Conservation (phyloP, 2,329 filamentous ascomycete genomes). For the Talaromyces funiculosus region DNA sequence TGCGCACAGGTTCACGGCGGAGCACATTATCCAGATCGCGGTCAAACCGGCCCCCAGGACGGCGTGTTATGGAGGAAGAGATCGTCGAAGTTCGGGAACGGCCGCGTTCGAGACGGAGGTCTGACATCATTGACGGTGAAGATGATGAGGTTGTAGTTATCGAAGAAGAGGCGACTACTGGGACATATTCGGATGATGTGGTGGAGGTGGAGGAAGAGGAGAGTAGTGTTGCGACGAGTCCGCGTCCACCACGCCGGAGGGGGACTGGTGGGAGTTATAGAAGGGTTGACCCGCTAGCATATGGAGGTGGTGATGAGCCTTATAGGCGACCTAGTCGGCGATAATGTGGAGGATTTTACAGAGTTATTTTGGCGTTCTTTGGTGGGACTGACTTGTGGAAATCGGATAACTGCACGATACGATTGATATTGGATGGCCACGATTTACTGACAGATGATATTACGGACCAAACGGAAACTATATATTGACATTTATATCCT, state of each 20-base stretch:
- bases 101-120: slow-evolving; percentile 22
- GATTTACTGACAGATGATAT: background rate
- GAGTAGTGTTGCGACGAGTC: slow-evolving; percentile 28
- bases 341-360: background rate
- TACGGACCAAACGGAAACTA: background rate
- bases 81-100: slow-evolving; percentile 32
- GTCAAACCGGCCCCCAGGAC: slow-evolving; percentile 22
- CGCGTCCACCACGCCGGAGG: slow-evolving; percentile 14
- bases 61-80: slow-evolving; percentile 19
- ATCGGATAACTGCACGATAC: background rate
- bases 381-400: background rate
- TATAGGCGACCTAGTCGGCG: slow-evolving; percentile 9
- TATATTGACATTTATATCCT: background rate
- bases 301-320: slow-evolving; percentile 10
- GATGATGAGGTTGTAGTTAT: slow-evolving; percentile 50
- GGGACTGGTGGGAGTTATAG: slow-evolving; percentile 13
- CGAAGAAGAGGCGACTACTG: slow-evolving; percentile 53
- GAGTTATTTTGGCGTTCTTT: slow-evolving; percentile 1
- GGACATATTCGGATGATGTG: slow-evolving; percentile 22
- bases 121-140: background rate
- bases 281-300: slow-evolving; percentile 13
- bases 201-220: slow-evolving; percentile 33
- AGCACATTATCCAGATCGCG: slow-evolving; percentile 29
- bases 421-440: background rate
- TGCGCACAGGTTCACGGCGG: slow-evolving; percentile 18